Conservation (phyloP, 768 basidiomycete genomes). For the Lenzites betulinus region DNA sequence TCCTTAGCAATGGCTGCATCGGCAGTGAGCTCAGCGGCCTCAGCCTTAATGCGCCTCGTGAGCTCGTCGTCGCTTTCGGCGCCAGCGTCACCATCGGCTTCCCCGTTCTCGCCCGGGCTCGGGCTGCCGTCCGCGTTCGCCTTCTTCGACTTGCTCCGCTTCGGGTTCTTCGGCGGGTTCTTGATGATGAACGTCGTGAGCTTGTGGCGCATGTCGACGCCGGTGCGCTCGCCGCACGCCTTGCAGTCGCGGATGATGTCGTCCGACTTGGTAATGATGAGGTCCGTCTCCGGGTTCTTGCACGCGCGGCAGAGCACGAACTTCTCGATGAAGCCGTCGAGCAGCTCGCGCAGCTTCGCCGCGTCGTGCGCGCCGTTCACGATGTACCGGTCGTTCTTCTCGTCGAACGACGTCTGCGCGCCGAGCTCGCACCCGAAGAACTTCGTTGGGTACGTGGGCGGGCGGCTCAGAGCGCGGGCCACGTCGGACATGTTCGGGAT, state of each 20-base stretch:
- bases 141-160: conserved; percentile 62
- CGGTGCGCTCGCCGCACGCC: conserved; percentile 92
- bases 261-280: conserved; percentile 86
- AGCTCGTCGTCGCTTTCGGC: conserved; percentile 87
- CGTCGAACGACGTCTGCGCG: conserved; percentile 94
- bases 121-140: conserved; percentile 48
- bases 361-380: conserved; percentile 98
- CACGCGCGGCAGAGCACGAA: conserved; percentile 96
- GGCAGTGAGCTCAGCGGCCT: conserved; percentile 73
- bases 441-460: conserved; percentile 96
- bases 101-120: conserved; percentile 42
- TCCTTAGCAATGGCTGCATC: conserved; percentile 65
- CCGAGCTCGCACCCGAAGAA: conserved; percentile 99
- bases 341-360: conserved; percentile 87
- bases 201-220: conserved; percentile 95
- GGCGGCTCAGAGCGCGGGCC: conserved; percentile 91
- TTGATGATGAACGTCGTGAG: conserved; percentile 95
- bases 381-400: conserved; percentile 97
- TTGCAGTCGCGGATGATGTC: conserved; percentile 96
- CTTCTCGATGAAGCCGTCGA: conserved; percentile 97
- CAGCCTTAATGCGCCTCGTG: conserved; percentile 88
- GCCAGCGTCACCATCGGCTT: conserved; percentile 45
- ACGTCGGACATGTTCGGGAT: conserved; percentile 98
- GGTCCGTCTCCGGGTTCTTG: conserved; percentile 99
- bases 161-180: conserved; percentile 91